A percentile compares a stretch with the other conserved stretches of the same genome.
Evolutionary conservation across 345 rosid species (phyloP).

Genomic region (Citrus mangshanensis): DNA sequence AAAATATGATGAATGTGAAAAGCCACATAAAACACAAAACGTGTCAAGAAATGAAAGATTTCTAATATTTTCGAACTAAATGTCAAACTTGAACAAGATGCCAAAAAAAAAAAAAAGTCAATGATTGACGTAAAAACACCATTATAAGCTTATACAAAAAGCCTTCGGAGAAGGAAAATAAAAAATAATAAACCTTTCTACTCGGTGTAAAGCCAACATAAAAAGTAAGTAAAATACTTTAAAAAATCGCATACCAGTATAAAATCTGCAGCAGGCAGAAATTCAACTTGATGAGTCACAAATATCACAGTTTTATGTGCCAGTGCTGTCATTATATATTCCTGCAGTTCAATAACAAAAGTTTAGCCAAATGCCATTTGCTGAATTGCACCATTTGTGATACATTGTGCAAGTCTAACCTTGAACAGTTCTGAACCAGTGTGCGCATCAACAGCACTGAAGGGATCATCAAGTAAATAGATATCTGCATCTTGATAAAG

Average conservation of each 20-base stretch:
- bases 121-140: not conserved
- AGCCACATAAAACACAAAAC: not conserved
- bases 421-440: conserved; percentile 94
- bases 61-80: not conserved
- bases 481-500: conserved; percentile 99
- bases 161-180: not conserved
- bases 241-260: conserved; percentile 70
- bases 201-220: not conserved
- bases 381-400: conserved; percentile 10
- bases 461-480: conserved; percentile 97
- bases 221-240: conserved; percentile 15
- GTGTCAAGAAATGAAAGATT: not conserved
- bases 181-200: not conserved
- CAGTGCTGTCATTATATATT: conserved; percentile 83
- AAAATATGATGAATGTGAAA: not conserved
- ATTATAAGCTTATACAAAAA: not conserved
- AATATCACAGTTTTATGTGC: conserved; percentile 84
- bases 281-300: conserved; percentile 99
- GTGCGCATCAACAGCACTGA: conserved; percentile 99
- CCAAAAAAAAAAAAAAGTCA: not conserved
- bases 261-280: conserved; percentile 89
- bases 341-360: conserved; percentile 54
- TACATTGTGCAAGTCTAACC: conserved; percentile 41
- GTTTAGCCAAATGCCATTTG: conserved; percentile 23
- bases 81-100: not conserved